Conservation (phyloP, 164 flowering plant genomes). For the Nelumbo lutea region DNA sequence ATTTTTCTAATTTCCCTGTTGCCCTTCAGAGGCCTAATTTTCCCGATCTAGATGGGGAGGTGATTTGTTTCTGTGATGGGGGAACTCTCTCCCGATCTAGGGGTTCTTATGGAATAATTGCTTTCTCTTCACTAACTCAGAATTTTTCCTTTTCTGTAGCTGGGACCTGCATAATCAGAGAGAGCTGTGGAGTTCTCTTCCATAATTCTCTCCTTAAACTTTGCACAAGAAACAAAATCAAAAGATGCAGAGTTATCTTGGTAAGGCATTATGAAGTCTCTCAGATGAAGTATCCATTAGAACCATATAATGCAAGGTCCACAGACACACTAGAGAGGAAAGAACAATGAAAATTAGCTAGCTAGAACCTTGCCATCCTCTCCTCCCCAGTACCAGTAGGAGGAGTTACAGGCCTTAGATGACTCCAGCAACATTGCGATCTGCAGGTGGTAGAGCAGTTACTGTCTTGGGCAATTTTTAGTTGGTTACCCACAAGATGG, state of each 20-base stretch:
- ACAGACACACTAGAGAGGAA: constrained; percentile 32
- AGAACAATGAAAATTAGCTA: constrained; percentile 27
- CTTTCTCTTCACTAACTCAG: no score
- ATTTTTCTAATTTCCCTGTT: no score
- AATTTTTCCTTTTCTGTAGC: no score
- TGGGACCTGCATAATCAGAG: no score
- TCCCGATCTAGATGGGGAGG: no score
- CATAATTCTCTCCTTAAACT: constrained; percentile 11
- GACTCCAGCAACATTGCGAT: constrained; percentile 25
- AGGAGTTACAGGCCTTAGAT: constrained; percentile 29
- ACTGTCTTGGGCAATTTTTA: constrained; percentile 37
- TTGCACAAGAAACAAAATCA: constrained; percentile 19
- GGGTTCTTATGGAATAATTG: no score
- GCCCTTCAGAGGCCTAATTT: no score
- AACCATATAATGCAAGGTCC: constrained; percentile 26
- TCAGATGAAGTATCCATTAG: constrained; percentile 34
- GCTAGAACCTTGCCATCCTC: constrained; percentile 18
- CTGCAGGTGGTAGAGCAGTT: constrained; percentile 24
- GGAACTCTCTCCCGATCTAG: no score
- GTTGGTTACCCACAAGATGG: constrained; percentile 35
- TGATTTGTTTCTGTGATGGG: no score
- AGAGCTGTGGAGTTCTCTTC: constrained; percentile 18
- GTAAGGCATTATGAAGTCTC: constrained; percentile 40
- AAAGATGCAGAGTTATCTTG: constrained; percentile 35
- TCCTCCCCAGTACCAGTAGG: constrained; percentile 22